Evolutionary conservation across 2,329 filamentous ascomycete species (phyloP), one percentile per base, ranked within the genome.

Genomic region (Hypoxylon sp.): DNA sequence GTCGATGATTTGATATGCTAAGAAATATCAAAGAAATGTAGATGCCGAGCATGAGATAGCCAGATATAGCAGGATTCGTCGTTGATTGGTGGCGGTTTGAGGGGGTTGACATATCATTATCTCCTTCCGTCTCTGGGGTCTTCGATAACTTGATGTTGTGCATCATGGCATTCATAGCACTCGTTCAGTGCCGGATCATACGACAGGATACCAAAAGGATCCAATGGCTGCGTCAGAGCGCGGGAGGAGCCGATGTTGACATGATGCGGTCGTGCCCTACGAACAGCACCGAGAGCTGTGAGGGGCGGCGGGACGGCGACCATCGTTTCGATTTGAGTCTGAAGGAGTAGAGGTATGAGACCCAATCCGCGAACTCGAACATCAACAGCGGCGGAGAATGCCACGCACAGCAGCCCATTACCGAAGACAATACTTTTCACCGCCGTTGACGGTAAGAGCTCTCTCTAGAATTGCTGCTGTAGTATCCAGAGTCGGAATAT

Each of bases 401-500:
- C 80, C 81, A 81, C 67, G 79, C 76, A 72, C 76, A 80, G 76
- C 79, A 83, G 72, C 82, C 82, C 76, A 80, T 80, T 77, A 79
- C 78, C 82, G 81, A 85, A 86, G 85, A 87, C 83, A 83, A 67
- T 17, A 86, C 80, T 39, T 72, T 87, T 88, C 85, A 88, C 75
- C 84, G 81, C 73, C 83, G 82, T 55, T 79, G 79, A 60, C 70
- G 74, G 62, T 75, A 73, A 50, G 81, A 82, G 78, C 80, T 80
- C 65, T 79, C 81, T 74, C 78, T 78, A 2, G 85, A 87, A 44
- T 81, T 80, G 71, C 80, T 77, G 76, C 85, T 87, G 73, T 84
- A 79, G 75, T 88, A 87, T 62, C 85, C 85, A 6, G 86, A 87
- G 78, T 88, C 86, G 17, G 86, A 84, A 75, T 88, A 87, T 56